Percentiles rank a stretch among this genome's conserved stretches.
Evolutionary conservation across 2,329 filamentous ascomycete species (phyloP).

Genomic region (Microascus cirrosus): DNA sequence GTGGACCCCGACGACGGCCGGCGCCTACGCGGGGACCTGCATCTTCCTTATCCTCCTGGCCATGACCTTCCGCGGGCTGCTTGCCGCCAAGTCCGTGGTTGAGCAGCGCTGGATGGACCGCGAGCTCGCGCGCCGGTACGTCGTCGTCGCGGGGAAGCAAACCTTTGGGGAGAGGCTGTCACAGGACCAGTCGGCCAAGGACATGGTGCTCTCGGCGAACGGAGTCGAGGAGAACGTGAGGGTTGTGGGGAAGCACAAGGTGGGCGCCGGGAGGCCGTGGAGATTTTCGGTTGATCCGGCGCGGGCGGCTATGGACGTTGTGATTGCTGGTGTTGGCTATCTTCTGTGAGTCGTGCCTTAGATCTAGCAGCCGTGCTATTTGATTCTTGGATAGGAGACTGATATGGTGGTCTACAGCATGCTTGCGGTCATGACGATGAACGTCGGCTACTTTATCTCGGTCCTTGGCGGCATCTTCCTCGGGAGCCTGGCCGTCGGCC

Average conservation of each 20-base stretch:
- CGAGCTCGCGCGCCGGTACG: slow-evolving; percentile 65
- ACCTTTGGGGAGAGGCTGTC: slow-evolving; percentile 48
- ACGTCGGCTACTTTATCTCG: slow-evolving; percentile 74
- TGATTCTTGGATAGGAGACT: neutral
- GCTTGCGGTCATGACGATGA: slow-evolving; percentile 86
- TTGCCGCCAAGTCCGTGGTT: slow-evolving; percentile 59
- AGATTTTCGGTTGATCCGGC: slow-evolving; percentile 70
- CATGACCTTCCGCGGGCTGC: slow-evolving; percentile 54
- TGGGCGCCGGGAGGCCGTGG: slow-evolving; percentile 54
- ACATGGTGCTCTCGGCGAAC: slow-evolving; percentile 58
- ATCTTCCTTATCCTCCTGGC: slow-evolving; percentile 79
- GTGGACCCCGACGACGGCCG: slow-evolving; percentile 64
- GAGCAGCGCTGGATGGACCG: slow-evolving; percentile 55
- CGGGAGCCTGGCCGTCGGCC: slow-evolving; percentile 72
- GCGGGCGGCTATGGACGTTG: slow-evolving; percentile 57
- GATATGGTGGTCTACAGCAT: slow-evolving; percentile 47
- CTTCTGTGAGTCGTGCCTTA: slow-evolving; percentile 56
- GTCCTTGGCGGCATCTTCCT: slow-evolving; percentile 72
- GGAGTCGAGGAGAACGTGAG: slow-evolving; percentile 73
- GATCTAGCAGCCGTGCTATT: neutral
- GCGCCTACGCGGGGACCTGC: slow-evolving; percentile 77
- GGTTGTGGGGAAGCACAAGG: slow-evolving; percentile 45
- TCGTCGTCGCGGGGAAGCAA: slow-evolving; percentile 57
- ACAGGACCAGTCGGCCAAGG: slow-evolving; percentile 49
- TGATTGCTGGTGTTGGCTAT: slow-evolving; percentile 70